These are phyloP conservation scores for Golubevia sp. DNA, from an alignment of 1,284 basidiomycete genomes.

Conservation along the genomic window DNA sequence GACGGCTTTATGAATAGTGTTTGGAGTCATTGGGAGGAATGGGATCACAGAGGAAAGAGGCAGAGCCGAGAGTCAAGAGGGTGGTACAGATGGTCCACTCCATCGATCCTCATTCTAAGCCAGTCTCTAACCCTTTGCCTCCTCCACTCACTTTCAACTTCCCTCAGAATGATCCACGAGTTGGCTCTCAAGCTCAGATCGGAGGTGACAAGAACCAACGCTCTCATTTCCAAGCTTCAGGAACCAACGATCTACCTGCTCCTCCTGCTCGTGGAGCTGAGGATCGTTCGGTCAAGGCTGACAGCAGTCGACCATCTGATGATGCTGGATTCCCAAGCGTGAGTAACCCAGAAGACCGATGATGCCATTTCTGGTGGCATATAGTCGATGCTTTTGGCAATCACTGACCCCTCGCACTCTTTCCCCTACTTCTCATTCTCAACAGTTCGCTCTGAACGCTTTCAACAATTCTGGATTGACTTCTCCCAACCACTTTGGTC, in stretches of 20 bases:
- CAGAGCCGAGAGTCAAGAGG: too few relatives aligned
- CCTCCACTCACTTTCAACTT: too few relatives aligned
- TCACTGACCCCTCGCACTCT: background rate
- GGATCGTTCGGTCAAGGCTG: background rate
- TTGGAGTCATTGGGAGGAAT: background rate
- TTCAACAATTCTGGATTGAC: background rate
- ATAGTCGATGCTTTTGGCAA: background rate
- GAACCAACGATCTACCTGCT: too few relatives aligned
- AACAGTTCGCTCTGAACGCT: background rate
- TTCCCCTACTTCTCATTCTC: background rate
- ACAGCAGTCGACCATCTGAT: background rate
- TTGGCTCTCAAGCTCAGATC: too few relatives aligned
- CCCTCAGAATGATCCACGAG: too few relatives aligned
- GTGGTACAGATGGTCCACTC: too few relatives aligned
- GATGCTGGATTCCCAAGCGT: background rate
- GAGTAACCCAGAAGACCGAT: background rate
- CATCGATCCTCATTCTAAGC: background rate
- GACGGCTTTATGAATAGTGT: too few relatives aligned
- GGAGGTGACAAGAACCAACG: too few relatives aligned
- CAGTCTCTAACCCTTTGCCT: too few relatives aligned
- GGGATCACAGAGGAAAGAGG: background rate
- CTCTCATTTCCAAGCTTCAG: too few relatives aligned
- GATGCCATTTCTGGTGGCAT: background rate
- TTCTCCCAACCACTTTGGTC: conserved; percentile 26
- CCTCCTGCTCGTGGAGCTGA: background rate